Conservation (phyloP, 441 rosid genomes). For the Flueggea neowawraea region DNA sequence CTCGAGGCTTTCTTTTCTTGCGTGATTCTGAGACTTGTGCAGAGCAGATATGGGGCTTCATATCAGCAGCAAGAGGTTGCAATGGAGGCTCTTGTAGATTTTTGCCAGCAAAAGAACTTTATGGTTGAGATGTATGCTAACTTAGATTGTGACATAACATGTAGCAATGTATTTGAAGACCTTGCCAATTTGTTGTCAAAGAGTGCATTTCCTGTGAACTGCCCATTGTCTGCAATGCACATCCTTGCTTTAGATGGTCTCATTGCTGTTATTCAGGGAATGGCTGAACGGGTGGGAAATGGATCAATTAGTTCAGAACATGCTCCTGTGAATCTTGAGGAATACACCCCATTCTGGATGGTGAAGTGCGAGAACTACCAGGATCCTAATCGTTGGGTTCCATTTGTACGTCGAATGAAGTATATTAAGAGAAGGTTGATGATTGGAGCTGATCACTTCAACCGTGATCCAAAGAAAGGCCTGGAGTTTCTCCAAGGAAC, state of each 20-base stretch:
- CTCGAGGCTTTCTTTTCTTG: slow-evolving; percentile 88
- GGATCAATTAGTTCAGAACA: slow-evolving; percentile 41
- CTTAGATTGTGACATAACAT: slow-evolving; percentile 86
- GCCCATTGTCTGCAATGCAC: slow-evolving; percentile 83
- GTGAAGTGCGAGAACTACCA: slow-evolving; percentile 60
- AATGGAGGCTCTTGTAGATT: slow-evolving; percentile 89
- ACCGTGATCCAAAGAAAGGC: slow-evolving; percentile 85
- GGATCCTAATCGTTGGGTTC: slow-evolving; percentile 72
- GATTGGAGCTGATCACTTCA: slow-evolving; percentile 87
- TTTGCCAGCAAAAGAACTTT: slow-evolving; percentile 78
- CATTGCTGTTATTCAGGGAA: slow-evolving; percentile 63
- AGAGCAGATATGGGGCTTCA: slow-evolving; percentile 75
- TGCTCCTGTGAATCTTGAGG: slow-evolving; percentile 37
- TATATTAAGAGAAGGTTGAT: slow-evolving; percentile 70
- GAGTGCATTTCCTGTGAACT: slow-evolving; percentile 85
- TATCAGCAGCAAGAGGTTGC: slow-evolving; percentile 92
- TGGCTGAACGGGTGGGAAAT: slow-evolving; percentile 73
- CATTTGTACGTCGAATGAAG: slow-evolving; percentile 68
- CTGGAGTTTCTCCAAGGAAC: slow-evolving; percentile 80
- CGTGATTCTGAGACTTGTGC: slow-evolving; percentile 82
- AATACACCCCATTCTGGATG: slow-evolving; percentile 72
- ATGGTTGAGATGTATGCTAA: slow-evolving; percentile 85
- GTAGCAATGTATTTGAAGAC: slow-evolving; percentile 84
- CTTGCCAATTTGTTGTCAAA: slow-evolving; percentile 73
- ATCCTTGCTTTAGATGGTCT: slow-evolving; percentile 85